A percentile compares a stretch with the other conserved stretches of the same genome.
Conservation (phyloP, 306 rosid species). For the Corylus americana region DNA sequence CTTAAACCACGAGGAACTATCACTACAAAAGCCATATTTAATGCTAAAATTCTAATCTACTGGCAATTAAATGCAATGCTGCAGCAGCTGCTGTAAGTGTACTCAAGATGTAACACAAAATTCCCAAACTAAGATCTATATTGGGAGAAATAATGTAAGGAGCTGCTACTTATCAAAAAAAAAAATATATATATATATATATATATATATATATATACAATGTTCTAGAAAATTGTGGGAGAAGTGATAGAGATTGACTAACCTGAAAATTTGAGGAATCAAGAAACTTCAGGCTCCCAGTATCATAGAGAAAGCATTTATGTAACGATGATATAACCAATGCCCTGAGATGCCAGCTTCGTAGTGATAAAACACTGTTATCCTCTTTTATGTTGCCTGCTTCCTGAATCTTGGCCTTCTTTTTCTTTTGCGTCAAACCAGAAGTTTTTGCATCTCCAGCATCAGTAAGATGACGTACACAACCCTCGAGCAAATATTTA, state of each 20-base stretch:
- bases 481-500: conserved; percentile 75
- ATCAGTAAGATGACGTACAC: conserved; percentile 63
- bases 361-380: conserved; percentile 33
- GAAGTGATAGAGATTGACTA: conserved; percentile 25
- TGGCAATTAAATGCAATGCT: not conserved
- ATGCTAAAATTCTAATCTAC: too few species aligned
- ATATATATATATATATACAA: not conserved
- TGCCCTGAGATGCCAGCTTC: conserved; percentile 83
- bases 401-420: conserved; percentile 70
- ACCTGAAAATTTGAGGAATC: conserved; percentile 85
- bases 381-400: conserved; percentile 34
- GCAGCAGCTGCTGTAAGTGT: not conserved
- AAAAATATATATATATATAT: too few species aligned
- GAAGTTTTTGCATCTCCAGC: conserved; percentile 46
- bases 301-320: conserved; percentile 86
- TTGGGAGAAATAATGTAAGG: not conserved
- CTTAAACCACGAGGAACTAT: not conserved
- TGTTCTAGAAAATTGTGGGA: not conserved
- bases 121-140: not conserved
- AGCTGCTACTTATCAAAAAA: not conserved
- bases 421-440: conserved; percentile 53
- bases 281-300: conserved; percentile 76
- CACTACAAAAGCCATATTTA: not conserved
- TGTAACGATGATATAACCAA: conserved; percentile 73
- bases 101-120: not conserved